Evolutionary conservation across 495 filamentous ascomycete genomes (phyloP).

Genomic region (Penicillium parvum): DNA sequence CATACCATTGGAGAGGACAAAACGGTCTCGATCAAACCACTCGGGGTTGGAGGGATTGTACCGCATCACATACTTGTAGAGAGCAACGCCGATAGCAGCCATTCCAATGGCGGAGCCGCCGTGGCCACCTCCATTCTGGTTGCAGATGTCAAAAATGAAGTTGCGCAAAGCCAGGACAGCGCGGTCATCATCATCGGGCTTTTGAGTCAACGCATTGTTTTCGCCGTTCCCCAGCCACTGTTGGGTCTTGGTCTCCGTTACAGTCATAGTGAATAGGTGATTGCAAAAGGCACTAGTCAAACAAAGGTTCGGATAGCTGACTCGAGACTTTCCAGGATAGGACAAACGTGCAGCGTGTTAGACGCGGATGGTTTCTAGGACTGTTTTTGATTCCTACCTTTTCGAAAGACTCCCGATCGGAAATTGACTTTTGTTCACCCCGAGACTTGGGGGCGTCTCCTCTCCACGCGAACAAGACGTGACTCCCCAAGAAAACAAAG

Average conservation of each 20-base stretch:
- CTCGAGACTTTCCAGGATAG: background rate
- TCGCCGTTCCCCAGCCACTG: background rate
- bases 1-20: slow-evolving; percentile 62
- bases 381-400: background rate
- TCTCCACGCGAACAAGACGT: background rate
- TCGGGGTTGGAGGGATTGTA: slow-evolving; percentile 89
- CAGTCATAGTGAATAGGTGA: background rate
- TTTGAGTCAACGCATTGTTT: background rate
- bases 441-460: background rate
- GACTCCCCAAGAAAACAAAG: background rate
- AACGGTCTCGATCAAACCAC: slow-evolving; percentile 83
- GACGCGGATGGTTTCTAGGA: background rate
- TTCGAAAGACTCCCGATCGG: background rate
- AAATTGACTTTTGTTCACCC: background rate
- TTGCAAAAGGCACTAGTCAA: background rate
- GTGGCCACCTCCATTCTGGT: slow-evolving; percentile 33
- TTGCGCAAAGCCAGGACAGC: slow-evolving; percentile 36
- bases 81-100: slow-evolving; percentile 81
- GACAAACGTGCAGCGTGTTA: background rate
- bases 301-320: background rate
- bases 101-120: slow-evolving; percentile 79
- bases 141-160: slow-evolving; percentile 45
- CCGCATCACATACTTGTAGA: slow-evolving; percentile 84
- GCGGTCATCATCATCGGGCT: slow-evolving; percentile 14
- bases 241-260: background rate